phyloP scores from a whole-genome alignment of 1,284 basidiomycete genomes.

The Volvariella volvacea region DNA sequence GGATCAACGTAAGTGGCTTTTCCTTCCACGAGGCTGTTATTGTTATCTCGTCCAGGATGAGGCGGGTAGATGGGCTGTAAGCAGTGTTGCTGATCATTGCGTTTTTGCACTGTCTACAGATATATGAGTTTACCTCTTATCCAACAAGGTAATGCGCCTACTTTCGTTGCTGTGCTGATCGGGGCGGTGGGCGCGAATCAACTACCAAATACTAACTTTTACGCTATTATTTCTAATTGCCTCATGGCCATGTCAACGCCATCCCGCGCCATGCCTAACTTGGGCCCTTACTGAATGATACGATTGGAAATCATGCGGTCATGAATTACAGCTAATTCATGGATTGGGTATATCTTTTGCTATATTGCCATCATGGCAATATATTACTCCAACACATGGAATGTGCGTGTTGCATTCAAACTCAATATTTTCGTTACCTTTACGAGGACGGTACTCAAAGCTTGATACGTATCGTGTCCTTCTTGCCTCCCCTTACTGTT shows the following conservation, averaged over 20 bases:
- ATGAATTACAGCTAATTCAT: constrained; percentile 38
- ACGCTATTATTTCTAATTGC: neutral
- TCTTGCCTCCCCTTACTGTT: no score
- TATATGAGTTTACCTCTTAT: constrained; percentile 44
- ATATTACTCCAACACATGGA: constrained; percentile 57
- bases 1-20: constrained; percentile 39
- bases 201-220: constrained; percentile 7
- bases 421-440: neutral
- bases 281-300: no score
- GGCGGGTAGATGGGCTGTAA: neutral
- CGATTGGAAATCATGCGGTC: no score
- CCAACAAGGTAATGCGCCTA: constrained; percentile 36
- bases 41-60: neutral
- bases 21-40: neutral
- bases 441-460: neutral
- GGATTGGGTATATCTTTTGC: constrained; percentile 47
- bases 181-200: constrained; percentile 7
- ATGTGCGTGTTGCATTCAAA: constrained; percentile 26
- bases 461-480: no score
- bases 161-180: no score
- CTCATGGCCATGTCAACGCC: no score
- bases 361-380: constrained; percentile 49
- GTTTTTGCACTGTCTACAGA: constrained; percentile 15
- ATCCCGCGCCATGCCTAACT: no score
- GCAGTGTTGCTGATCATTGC: neutral